Percentiles rank a stretch among this genome's conserved stretches.
These are phyloP conservation scores for Termitomyces heimii DNA, from an alignment of 768 basidiomycete genomes.

Conservation along the genomic window DNA sequence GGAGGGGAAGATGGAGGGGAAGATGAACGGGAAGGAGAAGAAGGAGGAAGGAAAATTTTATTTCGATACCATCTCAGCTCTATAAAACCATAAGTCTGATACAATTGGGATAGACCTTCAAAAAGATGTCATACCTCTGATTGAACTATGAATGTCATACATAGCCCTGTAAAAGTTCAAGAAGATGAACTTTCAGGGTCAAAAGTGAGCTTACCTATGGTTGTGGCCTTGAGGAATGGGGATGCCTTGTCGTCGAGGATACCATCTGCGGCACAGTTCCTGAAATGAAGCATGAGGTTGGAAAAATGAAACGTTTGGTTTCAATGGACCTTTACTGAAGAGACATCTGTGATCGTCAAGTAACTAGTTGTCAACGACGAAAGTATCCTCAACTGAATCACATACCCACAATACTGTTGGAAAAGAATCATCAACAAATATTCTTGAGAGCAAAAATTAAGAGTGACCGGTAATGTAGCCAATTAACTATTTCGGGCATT, in stretches of 20 bases:
- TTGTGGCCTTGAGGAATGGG: constrained; percentile 25
- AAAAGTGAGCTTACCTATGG: constrained; percentile 49
- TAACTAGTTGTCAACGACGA: background rate
- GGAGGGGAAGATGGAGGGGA: background rate
- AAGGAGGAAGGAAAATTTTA: constrained; percentile 56
- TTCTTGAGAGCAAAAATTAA: background rate
- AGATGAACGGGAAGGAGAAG: constrained; percentile 13
- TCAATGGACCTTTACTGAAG: constrained; percentile 63
- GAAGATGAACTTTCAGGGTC: background rate
- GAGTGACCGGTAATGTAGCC: constrained; percentile 73
- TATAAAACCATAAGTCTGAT: constrained; percentile 18
- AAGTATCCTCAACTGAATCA: constrained; percentile 1
- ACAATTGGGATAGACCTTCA: background rate
- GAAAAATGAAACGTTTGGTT: background rate
- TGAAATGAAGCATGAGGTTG: constrained; percentile 19
- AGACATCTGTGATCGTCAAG: constrained; percentile 54
- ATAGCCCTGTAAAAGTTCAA: constrained; percentile 49
- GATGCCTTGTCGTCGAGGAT: constrained; percentile 32
- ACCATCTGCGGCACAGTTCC: constrained; percentile 78
- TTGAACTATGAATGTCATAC: constrained; percentile 76
- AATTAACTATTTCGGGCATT: constrained; percentile 78
- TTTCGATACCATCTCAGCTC: constrained; percentile 78
- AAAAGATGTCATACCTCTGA: constrained; percentile 48
- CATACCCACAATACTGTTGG: constrained; percentile 64
- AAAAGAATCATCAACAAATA: background rate